phyloP scores from a whole-genome alignment of 495 filamentous ascomycete species.

The Saxophila tyrrhenica region DNA sequence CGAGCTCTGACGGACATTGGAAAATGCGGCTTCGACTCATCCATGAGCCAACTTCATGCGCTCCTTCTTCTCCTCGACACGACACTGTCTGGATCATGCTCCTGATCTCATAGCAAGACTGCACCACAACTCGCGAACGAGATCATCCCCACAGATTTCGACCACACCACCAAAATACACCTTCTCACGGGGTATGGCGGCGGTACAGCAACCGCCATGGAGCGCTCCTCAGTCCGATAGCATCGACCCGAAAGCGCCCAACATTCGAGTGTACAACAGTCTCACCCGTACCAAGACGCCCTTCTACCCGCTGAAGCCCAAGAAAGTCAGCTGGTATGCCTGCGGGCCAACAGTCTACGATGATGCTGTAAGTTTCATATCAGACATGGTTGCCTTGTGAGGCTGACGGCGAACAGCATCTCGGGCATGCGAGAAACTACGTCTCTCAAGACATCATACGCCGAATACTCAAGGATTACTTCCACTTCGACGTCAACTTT shows the following conservation, averaged over 20 bases:
- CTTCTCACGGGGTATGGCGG: not conserved
- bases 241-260: constrained; percentile 22
- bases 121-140: not conserved
- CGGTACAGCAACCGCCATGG: not conserved
- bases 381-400: constrained; percentile 1
- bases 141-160: not conserved
- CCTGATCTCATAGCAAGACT: not conserved
- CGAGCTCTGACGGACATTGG: not conserved
- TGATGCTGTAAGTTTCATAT: constrained; percentile 36
- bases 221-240: not conserved
- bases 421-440: constrained; percentile 91
- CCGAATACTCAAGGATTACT: constrained; percentile 75
- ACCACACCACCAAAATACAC: not conserved
- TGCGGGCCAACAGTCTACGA: constrained; percentile 82
- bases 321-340: constrained; percentile 18
- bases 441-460: constrained; percentile 87
- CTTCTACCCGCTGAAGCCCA: constrained; percentile 52
- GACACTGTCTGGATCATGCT: not conserved
- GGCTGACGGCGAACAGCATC: constrained; percentile 35
- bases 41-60: not conserved
- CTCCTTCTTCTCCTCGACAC: not conserved
- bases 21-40: not conserved
- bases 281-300: constrained; percentile 59
- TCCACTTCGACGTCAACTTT: constrained; percentile 75
- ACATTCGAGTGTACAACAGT: constrained; percentile 63